phyloP scores from a whole-genome alignment of 352 stramenopile genomes.

The Pythium phragmitis region DNA sequence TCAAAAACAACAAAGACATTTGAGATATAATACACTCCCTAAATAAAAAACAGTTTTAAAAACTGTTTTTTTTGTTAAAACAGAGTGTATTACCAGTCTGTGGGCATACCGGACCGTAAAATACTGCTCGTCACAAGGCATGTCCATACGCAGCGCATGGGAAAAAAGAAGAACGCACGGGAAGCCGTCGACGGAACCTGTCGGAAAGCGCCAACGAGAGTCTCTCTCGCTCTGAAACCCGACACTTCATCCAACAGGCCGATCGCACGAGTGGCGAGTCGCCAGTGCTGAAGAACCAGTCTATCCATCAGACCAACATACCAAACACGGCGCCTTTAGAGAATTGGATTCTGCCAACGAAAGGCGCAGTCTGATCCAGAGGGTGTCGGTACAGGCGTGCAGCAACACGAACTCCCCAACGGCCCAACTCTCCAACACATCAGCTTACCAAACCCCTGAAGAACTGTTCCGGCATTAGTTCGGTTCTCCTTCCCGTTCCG shows the following conservation, averaged over 20 bases:
- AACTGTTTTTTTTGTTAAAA: not conserved
- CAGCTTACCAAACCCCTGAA: not conserved
- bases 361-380: not conserved
- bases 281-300: constrained; percentile 2
- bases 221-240: not conserved
- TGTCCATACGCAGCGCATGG: constrained; percentile 2
- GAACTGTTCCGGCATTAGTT: too few relatives aligned
- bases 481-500: not conserved
- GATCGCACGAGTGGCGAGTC: not conserved
- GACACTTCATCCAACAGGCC: not conserved
- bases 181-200: not conserved
- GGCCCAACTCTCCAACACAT: not conserved
- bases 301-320: constrained; percentile 5
- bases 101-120: not conserved
- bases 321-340: not conserved
- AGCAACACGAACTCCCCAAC: not conserved
- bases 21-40: too few relatives aligned
- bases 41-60: not conserved
- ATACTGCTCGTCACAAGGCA: not conserved
- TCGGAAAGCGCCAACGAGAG: constrained; percentile 19
- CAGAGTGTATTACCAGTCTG: too few relatives aligned
- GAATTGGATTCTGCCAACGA: not conserved
- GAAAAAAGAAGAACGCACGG: constrained; percentile 4
- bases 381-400: not conserved
- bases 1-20: not conserved